Evolutionary conservation across 805 yeast genomes (phyloP).

Genomic region (Candida coquimbonensis): DNA sequence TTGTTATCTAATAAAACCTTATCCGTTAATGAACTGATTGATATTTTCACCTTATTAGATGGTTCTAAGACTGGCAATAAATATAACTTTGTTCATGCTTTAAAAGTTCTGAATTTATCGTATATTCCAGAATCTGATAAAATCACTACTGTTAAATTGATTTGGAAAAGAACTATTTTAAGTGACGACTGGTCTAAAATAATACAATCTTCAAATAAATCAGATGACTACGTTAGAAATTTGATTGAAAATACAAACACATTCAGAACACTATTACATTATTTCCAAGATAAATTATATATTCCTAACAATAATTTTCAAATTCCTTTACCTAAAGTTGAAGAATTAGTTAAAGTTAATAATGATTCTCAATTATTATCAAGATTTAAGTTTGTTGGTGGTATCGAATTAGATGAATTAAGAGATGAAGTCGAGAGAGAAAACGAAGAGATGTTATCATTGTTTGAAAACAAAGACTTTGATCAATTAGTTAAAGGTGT

Average conservation of each 20-base stretch:
- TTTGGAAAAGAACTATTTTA: constrained; percentile 57
- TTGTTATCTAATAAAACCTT: constrained; percentile 35
- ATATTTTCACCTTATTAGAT: constrained; percentile 41
- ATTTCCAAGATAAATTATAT: constrained; percentile 29
- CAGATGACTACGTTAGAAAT: constrained; percentile 35
- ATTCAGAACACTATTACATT: constrained; percentile 36
- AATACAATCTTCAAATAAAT: constrained; percentile 28
- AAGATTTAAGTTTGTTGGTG: constrained; percentile 20
- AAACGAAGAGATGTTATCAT: constrained; percentile 15
- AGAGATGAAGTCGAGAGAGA: constrained; percentile 18
- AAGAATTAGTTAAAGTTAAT: constrained; percentile 8
- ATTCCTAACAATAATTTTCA: constrained; percentile 15
- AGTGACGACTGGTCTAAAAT: constrained; percentile 46
- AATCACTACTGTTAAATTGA: constrained; percentile 27
- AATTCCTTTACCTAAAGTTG: constrained; percentile 26
- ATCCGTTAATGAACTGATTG: constrained; percentile 39
- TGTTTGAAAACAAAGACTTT: constrained; percentile 13
- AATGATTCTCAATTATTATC: constrained; percentile 14
- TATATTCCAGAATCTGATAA: constrained; percentile 24
- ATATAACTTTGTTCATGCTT: constrained; percentile 36
- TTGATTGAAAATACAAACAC: constrained; percentile 36
- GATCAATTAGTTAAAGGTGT: constrained; percentile 26
- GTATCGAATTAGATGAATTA: constrained; percentile 18
- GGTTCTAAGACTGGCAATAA: constrained; percentile 23
- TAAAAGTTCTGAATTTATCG: constrained; percentile 41